Evolutionary conservation across 192 early-diverging fungal species (phyloP).

Genomic region (Coemansia sp.): DNA sequence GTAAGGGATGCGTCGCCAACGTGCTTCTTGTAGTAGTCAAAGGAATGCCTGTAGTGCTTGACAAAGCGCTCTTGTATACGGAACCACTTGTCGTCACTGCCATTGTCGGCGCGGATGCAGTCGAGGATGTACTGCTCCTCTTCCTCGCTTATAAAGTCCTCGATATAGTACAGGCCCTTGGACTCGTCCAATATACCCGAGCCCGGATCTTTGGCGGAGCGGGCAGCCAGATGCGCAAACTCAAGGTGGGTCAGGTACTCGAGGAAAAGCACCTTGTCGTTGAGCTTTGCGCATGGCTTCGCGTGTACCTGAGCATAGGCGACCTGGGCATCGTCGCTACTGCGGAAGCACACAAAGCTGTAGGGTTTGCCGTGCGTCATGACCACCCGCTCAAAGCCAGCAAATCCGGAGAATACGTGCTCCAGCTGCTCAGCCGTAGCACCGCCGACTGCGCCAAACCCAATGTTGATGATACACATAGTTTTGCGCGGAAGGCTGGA

Average conservation of each 20-base stretch:
- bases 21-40: slow-evolving; percentile 33
- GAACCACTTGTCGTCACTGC: slow-evolving; percentile 29
- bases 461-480: slow-evolving; percentile 30
- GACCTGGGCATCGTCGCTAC: slow-evolving; percentile 9
- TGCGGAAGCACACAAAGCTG: slow-evolving; percentile 35
- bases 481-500: slow-evolving; percentile 6
- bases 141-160: slow-evolving; percentile 34
- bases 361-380: slow-evolving; percentile 43
- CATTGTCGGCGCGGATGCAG: slow-evolving; percentile 7
- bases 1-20: slow-evolving; percentile 12
- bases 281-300: slow-evolving; percentile 8
- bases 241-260: slow-evolving; percentile 24
- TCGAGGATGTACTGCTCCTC: slow-evolving; percentile 36
- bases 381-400: slow-evolving; percentile 35
- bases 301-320: slow-evolving; percentile 20
- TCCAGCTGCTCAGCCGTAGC: slow-evolving; percentile 29
- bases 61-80: slow-evolving; percentile 45
- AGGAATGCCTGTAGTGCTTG: slow-evolving; percentile 38
- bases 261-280: slow-evolving; percentile 31
- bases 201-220: background rate
- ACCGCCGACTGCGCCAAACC: slow-evolving; percentile 24
- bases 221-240: slow-evolving; percentile 5
- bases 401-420: slow-evolving; percentile 5
- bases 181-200: slow-evolving; percentile 3
- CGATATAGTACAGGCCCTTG: slow-evolving; percentile 20